Evolutionary conservation across 1,284 basidiomycete species (phyloP).

Genomic region (Sanghuangporus sanghuang): DNA sequence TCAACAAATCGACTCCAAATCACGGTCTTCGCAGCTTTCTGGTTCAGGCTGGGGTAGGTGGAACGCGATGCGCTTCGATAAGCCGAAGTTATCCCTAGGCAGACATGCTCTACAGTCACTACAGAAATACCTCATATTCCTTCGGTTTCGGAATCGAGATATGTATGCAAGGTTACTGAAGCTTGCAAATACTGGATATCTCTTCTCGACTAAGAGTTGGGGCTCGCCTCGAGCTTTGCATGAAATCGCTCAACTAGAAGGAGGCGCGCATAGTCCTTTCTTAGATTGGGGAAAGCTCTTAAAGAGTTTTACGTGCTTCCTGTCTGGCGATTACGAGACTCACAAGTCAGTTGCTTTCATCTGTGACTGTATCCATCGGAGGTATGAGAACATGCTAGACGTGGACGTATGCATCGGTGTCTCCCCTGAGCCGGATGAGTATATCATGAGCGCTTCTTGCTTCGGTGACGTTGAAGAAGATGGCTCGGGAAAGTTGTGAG

Average conservation of each 20-base stretch:
- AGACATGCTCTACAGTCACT: conserved; percentile 32
- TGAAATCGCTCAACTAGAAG: conserved; percentile 5
- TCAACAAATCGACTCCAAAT: conserved; percentile 21
- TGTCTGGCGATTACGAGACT: conserved; percentile 16
- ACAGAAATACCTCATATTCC: conserved; percentile 45
- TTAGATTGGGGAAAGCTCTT: conserved; percentile 9
- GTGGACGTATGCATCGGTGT: conserved; percentile 34
- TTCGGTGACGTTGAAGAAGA: conserved; percentile 39
- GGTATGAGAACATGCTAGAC: conserved; percentile 27
- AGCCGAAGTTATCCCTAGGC: conserved; percentile 23
- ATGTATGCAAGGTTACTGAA: conserved; percentile 31
- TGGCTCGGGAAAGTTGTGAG: conserved; percentile 36
- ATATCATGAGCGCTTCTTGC: conserved; percentile 37
- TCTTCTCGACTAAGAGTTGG: conserved; percentile 24
- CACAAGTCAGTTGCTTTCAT: conserved; percentile 3
- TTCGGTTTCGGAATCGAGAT: conserved; percentile 49
- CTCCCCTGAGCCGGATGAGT: conserved; percentile 40
- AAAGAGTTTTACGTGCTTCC: conserved; percentile 12
- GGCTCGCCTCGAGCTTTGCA: conserved; percentile 18
- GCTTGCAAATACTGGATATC: conserved; percentile 1
- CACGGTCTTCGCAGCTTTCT: conserved; percentile 22
- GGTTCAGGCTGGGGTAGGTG: not conserved
- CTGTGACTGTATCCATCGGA: conserved; percentile 20
- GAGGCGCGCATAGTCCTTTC: not conserved
- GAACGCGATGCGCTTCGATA: not conserved